These are phyloP conservation scores for Chaetomium cochliodes DNA, from an alignment of 495 filamentous ascomycete species.

Conservation along the genomic window DNA sequence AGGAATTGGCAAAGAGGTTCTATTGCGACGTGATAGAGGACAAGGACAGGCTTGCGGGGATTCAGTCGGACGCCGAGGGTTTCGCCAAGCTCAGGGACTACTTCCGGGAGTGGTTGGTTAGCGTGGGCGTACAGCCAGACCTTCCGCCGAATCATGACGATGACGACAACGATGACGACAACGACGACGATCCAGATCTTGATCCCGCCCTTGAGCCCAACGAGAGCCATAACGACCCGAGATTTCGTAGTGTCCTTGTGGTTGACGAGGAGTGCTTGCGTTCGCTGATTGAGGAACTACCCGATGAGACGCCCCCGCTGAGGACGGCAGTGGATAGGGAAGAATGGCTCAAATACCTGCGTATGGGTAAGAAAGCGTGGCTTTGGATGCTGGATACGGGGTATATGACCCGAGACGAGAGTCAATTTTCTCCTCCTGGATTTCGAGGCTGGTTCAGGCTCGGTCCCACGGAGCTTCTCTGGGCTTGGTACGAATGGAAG, in stretches of 20 bases:
- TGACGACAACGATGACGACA: not conserved
- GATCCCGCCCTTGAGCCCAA: conserved; percentile 3
- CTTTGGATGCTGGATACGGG: conserved; percentile 7
- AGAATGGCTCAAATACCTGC: conserved; percentile 7
- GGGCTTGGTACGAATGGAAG: conserved; percentile 7
- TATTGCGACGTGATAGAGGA: conserved; percentile 6
- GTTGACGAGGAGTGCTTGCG: conserved; percentile 5
- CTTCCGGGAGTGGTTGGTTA: conserved; percentile 7
- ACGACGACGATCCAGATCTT: conserved; percentile 5
- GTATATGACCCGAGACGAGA: conserved; percentile 7
- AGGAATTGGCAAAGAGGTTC: conserved; percentile 7
- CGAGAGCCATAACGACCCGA: conserved; percentile 5
- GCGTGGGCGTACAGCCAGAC: conserved; percentile 5
- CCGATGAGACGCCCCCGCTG: conserved; percentile 4
- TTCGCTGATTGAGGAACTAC: conserved; percentile 7
- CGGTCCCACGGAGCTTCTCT: conserved; percentile 3
- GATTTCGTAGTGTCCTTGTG: conserved; percentile 6
- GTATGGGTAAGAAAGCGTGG: conserved; percentile 7
- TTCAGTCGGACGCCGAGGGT: conserved; percentile 6
- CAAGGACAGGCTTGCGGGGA: conserved; percentile 6
- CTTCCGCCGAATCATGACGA: conserved; percentile 5
- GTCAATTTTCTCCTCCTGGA: conserved; percentile 7
- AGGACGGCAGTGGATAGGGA: conserved; percentile 6
- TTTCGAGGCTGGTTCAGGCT: conserved; percentile 7
- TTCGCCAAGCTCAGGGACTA: conserved; percentile 7